A percentile compares a stretch with the other conserved stretches of the same genome.
These are phyloP conservation scores for Corynespora cassiicola DNA, from an alignment of 2,329 filamentous ascomycete species.

Conservation along the genomic window DNA sequence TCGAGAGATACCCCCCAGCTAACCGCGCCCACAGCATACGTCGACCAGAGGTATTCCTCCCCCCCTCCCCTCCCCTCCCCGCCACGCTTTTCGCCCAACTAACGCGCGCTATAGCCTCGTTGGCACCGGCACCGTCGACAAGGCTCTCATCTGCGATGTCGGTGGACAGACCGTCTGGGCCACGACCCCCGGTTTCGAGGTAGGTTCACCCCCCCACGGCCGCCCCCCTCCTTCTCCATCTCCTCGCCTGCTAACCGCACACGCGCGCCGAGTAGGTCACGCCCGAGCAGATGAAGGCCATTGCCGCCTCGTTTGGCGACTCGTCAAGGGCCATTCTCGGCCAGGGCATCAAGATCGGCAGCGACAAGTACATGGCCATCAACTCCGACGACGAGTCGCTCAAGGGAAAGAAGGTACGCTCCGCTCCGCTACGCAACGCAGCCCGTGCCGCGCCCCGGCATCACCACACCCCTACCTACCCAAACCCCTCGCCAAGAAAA, in stretches of 20 bases:
- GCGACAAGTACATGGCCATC: slow-evolving; percentile 79
- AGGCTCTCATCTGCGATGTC: slow-evolving; percentile 59
- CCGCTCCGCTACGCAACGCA: not conserved
- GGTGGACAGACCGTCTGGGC: slow-evolving; percentile 66
- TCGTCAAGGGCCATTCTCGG: slow-evolving; percentile 70
- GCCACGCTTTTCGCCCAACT: slow-evolving; percentile 9
- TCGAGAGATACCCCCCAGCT: slow-evolving; percentile 19
- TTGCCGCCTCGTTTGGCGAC: slow-evolving; percentile 61
- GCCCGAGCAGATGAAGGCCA: slow-evolving; percentile 61
- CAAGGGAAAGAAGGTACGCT: slow-evolving; percentile 82
- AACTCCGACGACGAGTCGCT: slow-evolving; percentile 78
- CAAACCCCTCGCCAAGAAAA: slow-evolving; percentile 1
- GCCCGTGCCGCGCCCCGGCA: slow-evolving; percentile 4
- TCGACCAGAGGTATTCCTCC: slow-evolving; percentile 45
- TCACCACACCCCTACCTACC: slow-evolving; percentile 1
- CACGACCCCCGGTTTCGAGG: slow-evolving; percentile 87
- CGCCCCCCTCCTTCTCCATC: slow-evolving; percentile 1
- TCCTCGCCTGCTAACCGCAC: slow-evolving; percentile 8
- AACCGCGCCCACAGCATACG: slow-evolving; percentile 44
- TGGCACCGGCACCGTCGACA: slow-evolving; percentile 52
- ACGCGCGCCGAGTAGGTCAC: slow-evolving; percentile 53
- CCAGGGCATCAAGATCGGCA: slow-evolving; percentile 77
- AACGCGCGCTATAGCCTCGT: slow-evolving; percentile 41
- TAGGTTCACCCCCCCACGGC: slow-evolving; percentile 54
- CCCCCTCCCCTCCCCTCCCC: not conserved